These are phyloP conservation scores for Populus simonii DNA, from an alignment of 345 rosid genomes.

Conservation along the genomic window DNA sequence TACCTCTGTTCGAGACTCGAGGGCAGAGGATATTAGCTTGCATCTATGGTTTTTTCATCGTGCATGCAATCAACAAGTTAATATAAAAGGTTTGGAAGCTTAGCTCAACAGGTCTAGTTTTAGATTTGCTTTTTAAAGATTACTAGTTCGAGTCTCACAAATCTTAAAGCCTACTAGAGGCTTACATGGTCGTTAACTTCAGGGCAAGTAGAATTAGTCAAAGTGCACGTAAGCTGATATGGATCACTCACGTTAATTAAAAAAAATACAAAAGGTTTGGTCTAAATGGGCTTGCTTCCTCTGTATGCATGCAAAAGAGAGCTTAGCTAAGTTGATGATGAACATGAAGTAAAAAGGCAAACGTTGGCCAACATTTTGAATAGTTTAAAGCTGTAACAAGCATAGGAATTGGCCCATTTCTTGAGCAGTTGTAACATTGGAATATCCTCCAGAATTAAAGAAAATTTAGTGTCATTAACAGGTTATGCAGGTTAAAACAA, in stretches of 20 bases:
- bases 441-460: background rate
- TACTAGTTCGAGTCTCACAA: accelerated
- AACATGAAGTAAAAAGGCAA: background rate
- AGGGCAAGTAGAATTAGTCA: accelerated
- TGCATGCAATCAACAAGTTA: no score
- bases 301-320: background rate
- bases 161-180: accelerated
- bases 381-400: background rate
- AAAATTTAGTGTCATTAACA: background rate
- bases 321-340: background rate
- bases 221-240: accelerated
- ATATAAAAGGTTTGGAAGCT: no score
- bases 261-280: no score
- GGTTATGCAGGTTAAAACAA: background rate
- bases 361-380: background rate
- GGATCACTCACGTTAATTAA: no score
- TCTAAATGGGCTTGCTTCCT: no score
- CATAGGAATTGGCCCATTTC: background rate
- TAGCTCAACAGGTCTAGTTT: accelerated
- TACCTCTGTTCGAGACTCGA: background rate
- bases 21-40: background rate
- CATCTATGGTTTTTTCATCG: background rate
- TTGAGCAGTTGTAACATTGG: background rate
- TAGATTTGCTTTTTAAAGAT: no score
- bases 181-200: no score